Conservation (phyloP, 495 filamentous ascomycete genomes). For the Aspergillus wentii region DNA sequence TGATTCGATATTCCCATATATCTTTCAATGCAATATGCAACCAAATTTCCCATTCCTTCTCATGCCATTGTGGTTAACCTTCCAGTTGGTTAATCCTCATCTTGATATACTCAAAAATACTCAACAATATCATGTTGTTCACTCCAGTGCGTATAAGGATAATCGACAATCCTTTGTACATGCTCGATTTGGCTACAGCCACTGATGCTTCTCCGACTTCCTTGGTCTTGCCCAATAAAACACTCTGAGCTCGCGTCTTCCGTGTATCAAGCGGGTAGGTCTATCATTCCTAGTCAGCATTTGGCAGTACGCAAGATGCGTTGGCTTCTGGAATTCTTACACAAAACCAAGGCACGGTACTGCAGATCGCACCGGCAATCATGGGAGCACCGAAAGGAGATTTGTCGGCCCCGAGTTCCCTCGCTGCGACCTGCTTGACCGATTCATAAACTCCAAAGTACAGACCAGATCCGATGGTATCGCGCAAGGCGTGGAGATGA, state of each 20-base stretch:
- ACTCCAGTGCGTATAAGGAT: constrained; percentile 42
- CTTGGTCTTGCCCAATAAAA: constrained; percentile 38
- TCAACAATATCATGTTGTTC: constrained; percentile 47
- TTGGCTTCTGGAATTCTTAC: no score
- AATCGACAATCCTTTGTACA: constrained; percentile 46
- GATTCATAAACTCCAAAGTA: constrained; percentile 93
- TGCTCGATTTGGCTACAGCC: constrained; percentile 43
- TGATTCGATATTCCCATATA: no score
- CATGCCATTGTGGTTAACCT: constrained; percentile 7
- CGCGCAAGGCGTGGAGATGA: constrained; percentile 73
- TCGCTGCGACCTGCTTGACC: constrained; percentile 77
- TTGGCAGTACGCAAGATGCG: neutral
- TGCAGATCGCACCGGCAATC: constrained; percentile 43
- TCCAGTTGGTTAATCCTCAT: constrained; percentile 33
- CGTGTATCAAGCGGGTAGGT: constrained; percentile 46
- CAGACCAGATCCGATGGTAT: constrained; percentile 82
- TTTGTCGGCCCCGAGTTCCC: constrained; percentile 32
- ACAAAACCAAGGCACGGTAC: constrained; percentile 44
- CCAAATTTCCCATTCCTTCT: neutral
- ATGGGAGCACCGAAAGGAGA: constrained; percentile 37
- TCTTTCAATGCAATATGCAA: no score
- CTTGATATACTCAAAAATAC: constrained; percentile 43
- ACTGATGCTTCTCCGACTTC: constrained; percentile 40
- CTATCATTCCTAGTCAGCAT: constrained; percentile 18
- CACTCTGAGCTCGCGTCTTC: constrained; percentile 46